Evolutionary conservation across 495 filamentous ascomycete species (phyloP), one percentile per base, ranked within the genome.

Genomic region (Talaromyces borbonicus): DNA sequence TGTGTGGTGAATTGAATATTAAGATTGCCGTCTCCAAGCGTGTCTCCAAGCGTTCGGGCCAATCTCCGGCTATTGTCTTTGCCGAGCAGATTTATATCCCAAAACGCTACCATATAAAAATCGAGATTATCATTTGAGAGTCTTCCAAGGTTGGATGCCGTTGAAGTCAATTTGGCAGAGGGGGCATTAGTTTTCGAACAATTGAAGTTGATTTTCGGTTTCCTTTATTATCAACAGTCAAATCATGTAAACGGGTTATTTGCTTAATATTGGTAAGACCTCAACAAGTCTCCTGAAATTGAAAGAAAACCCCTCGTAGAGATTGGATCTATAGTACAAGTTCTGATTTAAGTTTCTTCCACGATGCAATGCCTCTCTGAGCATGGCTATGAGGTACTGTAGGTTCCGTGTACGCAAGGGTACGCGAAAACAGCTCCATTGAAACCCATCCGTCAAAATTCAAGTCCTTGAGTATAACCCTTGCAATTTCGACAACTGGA

Each of bases 341-440:
- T 26, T 47, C 45, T 19, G 19, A 16, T 39, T 18, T n/a, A 8
- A 67, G 50, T 54, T 63, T 87, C 47, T 61, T 62, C 80, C 83
- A 90, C 42, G 77, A 74, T 39, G 66, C 62, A 19, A 74, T 73
- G 1, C 78, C 86, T 43, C 84, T 65, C 31, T 60, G 62, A 11
- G 85, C 85, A 59, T 88, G 77, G 42, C 79, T 73, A 37, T 62
- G 64, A 0, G 80, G 80, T 7, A 82, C 77, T 0, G 56, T 58
- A 19, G 67, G 49, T 25, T 74, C 69, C 11, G 65, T 55, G 38
- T 84, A 73, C 11, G 71, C 66, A 63, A 87, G 74, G 23, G 73
- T 75, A 30, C 80, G 65, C 55, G 79, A 81, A 56, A 92, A 92
- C 37, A 90, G 59, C 66, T 92, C 85, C 53, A 87, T 69, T 50